phyloP scores from a whole-genome alignment of 768 basidiomycete genomes.

The Postia placenta region DNA sequence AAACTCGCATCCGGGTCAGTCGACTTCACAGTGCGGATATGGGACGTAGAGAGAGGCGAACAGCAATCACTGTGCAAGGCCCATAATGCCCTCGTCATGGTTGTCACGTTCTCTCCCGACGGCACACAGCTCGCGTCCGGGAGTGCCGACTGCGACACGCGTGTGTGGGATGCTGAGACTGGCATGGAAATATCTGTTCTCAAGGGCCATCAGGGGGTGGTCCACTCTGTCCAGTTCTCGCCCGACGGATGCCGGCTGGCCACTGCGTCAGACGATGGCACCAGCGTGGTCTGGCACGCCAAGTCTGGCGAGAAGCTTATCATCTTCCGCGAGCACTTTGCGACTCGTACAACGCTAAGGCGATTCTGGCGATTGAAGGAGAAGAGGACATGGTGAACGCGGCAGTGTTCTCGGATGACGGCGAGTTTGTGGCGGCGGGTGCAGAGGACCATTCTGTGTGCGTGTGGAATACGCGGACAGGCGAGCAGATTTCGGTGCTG shows the following conservation, averaged over 20 bases:
- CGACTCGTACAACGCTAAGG: conserved; percentile 3
- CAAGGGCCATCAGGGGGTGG: conserved; percentile 13
- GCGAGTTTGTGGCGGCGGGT: conserved; percentile 8
- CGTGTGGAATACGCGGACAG: conserved; percentile 11
- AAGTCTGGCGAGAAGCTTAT: conserved; percentile 10
- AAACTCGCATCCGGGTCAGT: conserved; percentile 23
- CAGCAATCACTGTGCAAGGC: background rate
- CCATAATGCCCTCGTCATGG: conserved; percentile 7
- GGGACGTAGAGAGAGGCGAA: conserved; percentile 21
- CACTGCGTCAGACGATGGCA: conserved; percentile 14
- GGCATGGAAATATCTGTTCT: conserved; percentile 2
- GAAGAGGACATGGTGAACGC: conserved; percentile 3
- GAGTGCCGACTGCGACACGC: conserved; percentile 6
- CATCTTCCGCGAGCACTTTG: conserved; percentile 13
- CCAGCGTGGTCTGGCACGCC: conserved; percentile 18
- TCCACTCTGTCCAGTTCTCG: conserved; percentile 16
- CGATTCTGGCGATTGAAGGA: background rate
- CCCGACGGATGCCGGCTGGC: conserved; percentile 13
- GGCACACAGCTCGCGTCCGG: conserved; percentile 7
- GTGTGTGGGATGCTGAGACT: conserved; percentile 2
- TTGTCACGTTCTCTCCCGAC: conserved; percentile 17
- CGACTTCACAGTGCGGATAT: conserved; percentile 23
- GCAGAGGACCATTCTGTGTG: conserved; percentile 7
- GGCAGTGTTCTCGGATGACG: conserved; percentile 11
- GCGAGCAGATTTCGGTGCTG: background rate